These are phyloP conservation scores for Fusarium sp. DNA, from an alignment of 2,329 filamentous ascomycete species.

Conservation along the genomic window DNA sequence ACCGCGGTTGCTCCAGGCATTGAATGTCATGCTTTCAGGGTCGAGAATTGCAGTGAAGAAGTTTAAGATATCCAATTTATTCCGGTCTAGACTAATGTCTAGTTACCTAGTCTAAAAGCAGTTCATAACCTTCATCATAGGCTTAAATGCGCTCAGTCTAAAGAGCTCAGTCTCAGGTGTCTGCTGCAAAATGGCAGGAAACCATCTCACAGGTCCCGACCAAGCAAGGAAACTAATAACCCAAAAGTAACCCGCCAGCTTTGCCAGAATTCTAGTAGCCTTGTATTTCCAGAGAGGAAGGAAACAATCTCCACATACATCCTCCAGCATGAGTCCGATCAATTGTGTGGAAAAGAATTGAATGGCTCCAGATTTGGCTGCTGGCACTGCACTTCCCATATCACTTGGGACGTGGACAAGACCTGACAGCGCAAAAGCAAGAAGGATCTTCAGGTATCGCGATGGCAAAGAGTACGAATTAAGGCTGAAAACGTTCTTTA, in stretches of 20 bases:
- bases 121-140: background rate
- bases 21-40: no score
- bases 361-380: constrained; percentile 28
- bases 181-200: constrained; percentile 36
- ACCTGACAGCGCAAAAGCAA: constrained; percentile 34
- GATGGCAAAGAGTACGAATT: constrained; percentile 25
- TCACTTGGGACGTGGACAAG: constrained; percentile 35
- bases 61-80: no score
- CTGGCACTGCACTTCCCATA: constrained; percentile 34
- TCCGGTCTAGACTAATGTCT: background rate
- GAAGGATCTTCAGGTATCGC: constrained; percentile 31
- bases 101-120: background rate
- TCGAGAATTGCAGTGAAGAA: no score
- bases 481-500: constrained; percentile 26
- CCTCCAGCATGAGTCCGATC: constrained; percentile 37
- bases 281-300: constrained; percentile 27
- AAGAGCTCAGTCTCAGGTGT: constrained; percentile 28
- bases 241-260: constrained; percentile 34
- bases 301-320: constrained; percentile 27
- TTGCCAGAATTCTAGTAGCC: background rate
- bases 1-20: no score
- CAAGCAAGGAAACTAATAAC: constrained; percentile 39
- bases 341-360: constrained; percentile 38
- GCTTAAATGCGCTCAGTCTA: constrained; percentile 24
- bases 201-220: constrained; percentile 39